phyloP scores from a whole-genome alignment of 1,139 yeast species.

The Ogataea hybrid region DNA sequence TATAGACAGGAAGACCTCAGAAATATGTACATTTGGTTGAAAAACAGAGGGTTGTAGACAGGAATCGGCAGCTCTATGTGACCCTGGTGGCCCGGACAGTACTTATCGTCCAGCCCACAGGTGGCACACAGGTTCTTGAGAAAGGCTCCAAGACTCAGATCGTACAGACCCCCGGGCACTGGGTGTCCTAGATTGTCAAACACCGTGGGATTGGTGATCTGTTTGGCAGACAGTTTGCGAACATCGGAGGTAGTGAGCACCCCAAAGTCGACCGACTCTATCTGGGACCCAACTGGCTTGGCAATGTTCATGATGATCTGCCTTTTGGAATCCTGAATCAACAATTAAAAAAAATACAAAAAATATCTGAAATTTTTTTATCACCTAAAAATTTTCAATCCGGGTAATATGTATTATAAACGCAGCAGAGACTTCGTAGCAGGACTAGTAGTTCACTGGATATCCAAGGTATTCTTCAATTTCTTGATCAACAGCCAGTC shows the following conservation, averaged over 20 bases:
- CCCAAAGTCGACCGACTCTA: conserved; percentile 89
- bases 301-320: conserved; percentile 74
- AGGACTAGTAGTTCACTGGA: conserved; percentile 41
- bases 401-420: conserved; percentile 11
- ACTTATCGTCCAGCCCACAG: conserved; percentile 92
- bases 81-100: conserved; percentile 98
- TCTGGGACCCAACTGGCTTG: conserved; percentile 93
- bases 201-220: conserved; percentile 91
- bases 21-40: conserved; percentile 83
- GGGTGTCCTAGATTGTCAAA: conserved; percentile 97
- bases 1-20: conserved; percentile 84
- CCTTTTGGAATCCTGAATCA: background rate
- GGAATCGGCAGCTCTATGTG: conserved; percentile 96
- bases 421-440: background rate
- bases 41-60: conserved; percentile 91
- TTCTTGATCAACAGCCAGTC: conserved; percentile 93
- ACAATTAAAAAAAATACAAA: conserved; percentile 6
- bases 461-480: conserved; percentile 83
- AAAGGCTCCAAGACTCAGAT: conserved; percentile 92
- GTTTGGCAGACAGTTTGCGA: conserved; percentile 85
- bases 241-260: conserved; percentile 81
- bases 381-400: conserved; percentile 9
- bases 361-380: conserved; percentile 8
- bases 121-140: conserved; percentile 86
- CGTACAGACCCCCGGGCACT: conserved; percentile 88